Evolutionary conservation across 345 rosid species (phyloP), one percentile per base, ranked within the genome.

Genomic region (Brassica cretica): DNA sequence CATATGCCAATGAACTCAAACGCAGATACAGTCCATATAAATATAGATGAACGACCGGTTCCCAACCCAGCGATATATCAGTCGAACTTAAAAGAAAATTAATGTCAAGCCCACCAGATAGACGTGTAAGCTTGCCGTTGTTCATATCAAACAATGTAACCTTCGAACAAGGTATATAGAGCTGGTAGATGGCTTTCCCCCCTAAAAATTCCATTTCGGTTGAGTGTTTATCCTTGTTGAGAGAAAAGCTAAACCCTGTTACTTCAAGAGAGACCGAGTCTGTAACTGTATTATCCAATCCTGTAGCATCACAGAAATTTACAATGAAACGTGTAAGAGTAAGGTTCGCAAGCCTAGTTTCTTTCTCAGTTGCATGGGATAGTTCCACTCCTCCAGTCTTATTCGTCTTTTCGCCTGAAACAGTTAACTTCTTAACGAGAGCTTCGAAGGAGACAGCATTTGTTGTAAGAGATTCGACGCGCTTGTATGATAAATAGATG

Each of bases 61-160:
- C 97, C 99, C 99, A 95, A 73, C 93, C 81, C 74, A 86, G 79
- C 21, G 88, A 72, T 80, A 95, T 91, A 81, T 89, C 85, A 75
- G 96, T 85, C 61, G 99, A 98, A 83, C 98, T 91, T 83, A 93
- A 91, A 72, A 91, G 93, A 81, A 96, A 95, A 82, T 98, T 91
- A 35, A 90, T 87, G 18, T 89, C 98, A 85, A 87, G 96, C 80
- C 97, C 94, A 82, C 93, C 94, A 44, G 89, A 80, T 66, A 96
- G 94, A 24, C 90, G 88, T 33, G 93, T 96, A 85, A 89, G 88
- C 86, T 95, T 95, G 0, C 91, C 88, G 61, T 91, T 91, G 83
- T 87, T 94, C 80, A 93, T 84, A 78, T 95, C 99, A 86, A 90
- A 85, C 68, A 93, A 76, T 64, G 81, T 76, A 60, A 90, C 83